Evolutionary conservation across 2,329 filamentous ascomycete genomes (phyloP), one percentile per base, ranked within the genome.

Genomic region (Exophiala lecanii-corni): DNA sequence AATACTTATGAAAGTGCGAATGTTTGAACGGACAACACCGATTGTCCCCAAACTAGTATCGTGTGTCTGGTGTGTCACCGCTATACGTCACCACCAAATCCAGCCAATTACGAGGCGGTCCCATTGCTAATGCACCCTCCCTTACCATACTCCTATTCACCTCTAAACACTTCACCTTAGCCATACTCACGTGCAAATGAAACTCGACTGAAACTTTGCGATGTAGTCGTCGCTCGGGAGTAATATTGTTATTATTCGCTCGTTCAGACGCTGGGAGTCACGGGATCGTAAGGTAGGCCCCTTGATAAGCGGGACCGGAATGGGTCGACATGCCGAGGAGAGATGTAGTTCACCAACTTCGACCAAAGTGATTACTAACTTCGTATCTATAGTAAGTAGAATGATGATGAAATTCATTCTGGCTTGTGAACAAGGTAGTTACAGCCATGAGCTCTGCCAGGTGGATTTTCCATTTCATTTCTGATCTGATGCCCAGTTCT

Each of bases 21-120:
- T 5, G 30, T 5, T 13, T 13, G 6, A 32, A 16, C 5, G 12
- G 30, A 28, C 25, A 9, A n/a, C n/a, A 28, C 25, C 9, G n/a
- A 32, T 13, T 13, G n/a, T 32, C 5, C n/a, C 30, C 30, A n/a
- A n/a, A n/a, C 17, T 32, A 13, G 30, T 28, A 13, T 32, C 30
- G 30, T 5, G n/a, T 12, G n/a, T 13, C 5, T 13, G 30, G 5
- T 32, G 17, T 32, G 30, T 32, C 30, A 32, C 30, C n/a, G 30
- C n/a, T 5, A 32, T 32, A 32, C 30, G 30, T 32, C 30, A 32
- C 30, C n/a, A 32, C n/a, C n/a, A 32, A 32, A 32, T 32, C 17
- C n/a, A 13, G 30, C 30, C 12, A 32, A 32, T 5, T 5, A 6
- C 30, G 17, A 32, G 30, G 5, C 30, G n/a, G n/a, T 28, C 25